A percentile compares a stretch with the other conserved stretches of the same genome.
These are phyloP conservation scores for Vanilla planifolia DNA, from an alignment of 106 monocot species.

Conservation along the genomic window DNA sequence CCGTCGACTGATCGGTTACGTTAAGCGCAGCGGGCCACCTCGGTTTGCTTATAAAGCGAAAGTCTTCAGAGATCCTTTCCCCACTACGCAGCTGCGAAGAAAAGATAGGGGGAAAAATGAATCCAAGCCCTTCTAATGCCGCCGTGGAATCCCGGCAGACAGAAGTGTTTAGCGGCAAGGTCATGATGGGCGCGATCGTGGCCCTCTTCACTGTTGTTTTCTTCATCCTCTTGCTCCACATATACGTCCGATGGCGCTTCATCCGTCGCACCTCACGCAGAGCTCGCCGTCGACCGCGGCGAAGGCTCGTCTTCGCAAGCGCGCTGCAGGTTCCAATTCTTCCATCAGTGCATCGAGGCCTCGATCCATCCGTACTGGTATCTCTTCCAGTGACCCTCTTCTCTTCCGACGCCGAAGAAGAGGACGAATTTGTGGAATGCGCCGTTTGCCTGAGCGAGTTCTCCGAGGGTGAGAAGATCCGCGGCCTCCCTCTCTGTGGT, in stretches of 20 bases:
- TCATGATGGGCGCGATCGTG: constrained; percentile 27
- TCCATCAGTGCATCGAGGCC: constrained; percentile 9
- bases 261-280: background rate
- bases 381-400: constrained; percentile 23
- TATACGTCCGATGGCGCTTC: constrained; percentile 25
- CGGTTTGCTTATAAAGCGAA: no score
- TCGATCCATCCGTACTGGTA: constrained; percentile 18
- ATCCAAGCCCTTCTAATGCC: no score
- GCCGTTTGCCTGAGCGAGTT: constrained; percentile 40
- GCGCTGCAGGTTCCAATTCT: background rate
- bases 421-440: constrained; percentile 19
- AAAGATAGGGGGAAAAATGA: no score
- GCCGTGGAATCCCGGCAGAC: no score
- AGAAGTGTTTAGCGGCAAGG: constrained; percentile 23
- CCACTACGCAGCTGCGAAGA: no score
- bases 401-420: background rate
- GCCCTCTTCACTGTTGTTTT: constrained; percentile 27
- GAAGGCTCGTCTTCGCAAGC: background rate
- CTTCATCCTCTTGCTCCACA: constrained; percentile 26
- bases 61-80: no score
- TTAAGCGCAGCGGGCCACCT: no score
- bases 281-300: background rate
- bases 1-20: no score
- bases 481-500: constrained; percentile 26
- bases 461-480: constrained; percentile 34